Base-by-base conservation (phyloP, 192 early-diverging fungal species). In the Oehlia diaphana region DNA sequence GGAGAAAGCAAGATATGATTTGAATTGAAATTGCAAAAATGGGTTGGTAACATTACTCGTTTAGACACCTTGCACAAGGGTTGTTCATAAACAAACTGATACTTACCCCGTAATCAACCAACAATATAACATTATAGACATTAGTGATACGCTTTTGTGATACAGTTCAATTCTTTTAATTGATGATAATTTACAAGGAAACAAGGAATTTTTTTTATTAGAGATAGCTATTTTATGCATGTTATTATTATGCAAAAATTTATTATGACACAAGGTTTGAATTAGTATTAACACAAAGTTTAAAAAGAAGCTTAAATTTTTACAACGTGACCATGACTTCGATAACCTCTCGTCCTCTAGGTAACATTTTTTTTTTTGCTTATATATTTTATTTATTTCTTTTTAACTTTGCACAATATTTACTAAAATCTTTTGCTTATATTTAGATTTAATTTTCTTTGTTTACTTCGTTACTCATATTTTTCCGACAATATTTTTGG, bases 391-490 rank as follows among this genome's bases (percentile, higher is more conserved):
- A 58, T 21, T 19, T 58, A 58, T 58, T 58, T 21, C 19, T n/a
- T n/a, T n/a, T 58, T 58, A 58, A 21, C 16, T 21, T 58, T 58
- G 14, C 16, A 1, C 19, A 58, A 19, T 21, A 58, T 58, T 21
- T 58, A 58, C 53, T 58, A 21, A 58, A 21, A 21, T 4, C 0
- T 5, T 58, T 58, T 58, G 14, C 4, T 21, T 58, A 7, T 3
- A 21, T 21, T 21, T 42, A 74, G 93, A 95, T 71, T 65, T 88
- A 16, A 75, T 91, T 58, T 93, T 86, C 82, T 84, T 93, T 37
- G 74, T 83, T 3, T 95, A 92, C 86, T 93, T 94, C 87, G 81
- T 79, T 2, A 83, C 87, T 19, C 94, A 95, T 73, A 95, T 95
- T 83, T 92, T 92, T 4, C 86, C 89, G 19, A 91, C 93, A 7